Conservation (phyloP, 371 early-diverging fungal species). For the Rhizopus stolonifer region DNA sequence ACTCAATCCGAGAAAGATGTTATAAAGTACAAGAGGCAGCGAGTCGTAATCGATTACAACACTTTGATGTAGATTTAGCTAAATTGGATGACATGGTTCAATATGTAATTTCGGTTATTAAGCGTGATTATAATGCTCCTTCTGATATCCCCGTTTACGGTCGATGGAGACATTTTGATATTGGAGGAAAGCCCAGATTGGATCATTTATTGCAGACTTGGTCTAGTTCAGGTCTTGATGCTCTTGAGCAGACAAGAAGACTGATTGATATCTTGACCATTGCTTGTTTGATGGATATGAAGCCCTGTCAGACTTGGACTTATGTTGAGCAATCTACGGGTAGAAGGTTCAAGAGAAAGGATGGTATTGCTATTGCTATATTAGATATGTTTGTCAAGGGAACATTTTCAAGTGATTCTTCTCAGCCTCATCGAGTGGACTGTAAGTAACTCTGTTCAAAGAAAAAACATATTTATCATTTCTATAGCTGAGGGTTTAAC, state of each 20-base stretch:
- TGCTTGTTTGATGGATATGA: conserved; percentile 87
- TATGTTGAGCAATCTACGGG: conserved; percentile 63
- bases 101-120: conserved; percentile 69
- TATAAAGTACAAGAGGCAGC: conserved; percentile 67
- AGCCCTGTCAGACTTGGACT: conserved; percentile 83
- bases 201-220: conserved; percentile 55
- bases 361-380: conserved; percentile 87
- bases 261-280: conserved; percentile 84
- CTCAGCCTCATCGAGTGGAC: conserved; percentile 75
- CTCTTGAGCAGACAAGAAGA: conserved; percentile 68
- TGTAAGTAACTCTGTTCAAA: conserved; percentile 35
- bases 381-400: conserved; percentile 82
- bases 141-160: conserved; percentile 80
- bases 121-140: conserved; percentile 67
- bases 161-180: conserved; percentile 89
- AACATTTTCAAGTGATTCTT: conserved; percentile 67
- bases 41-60: conserved; percentile 48
- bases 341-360: conserved; percentile 63
- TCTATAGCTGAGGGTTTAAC: conserved; percentile 51
- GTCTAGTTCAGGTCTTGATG: conserved; percentile 42
- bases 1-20: conserved; percentile 77
- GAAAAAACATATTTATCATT: background rate
- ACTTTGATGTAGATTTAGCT: conserved; percentile 72
- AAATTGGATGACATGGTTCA: conserved; percentile 72
- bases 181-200: conserved; percentile 59